Percentiles rank a stretch among this genome's conserved stretches.
Conservation (phyloP, 164 flowering plant species). For the Piper betle region DNA sequence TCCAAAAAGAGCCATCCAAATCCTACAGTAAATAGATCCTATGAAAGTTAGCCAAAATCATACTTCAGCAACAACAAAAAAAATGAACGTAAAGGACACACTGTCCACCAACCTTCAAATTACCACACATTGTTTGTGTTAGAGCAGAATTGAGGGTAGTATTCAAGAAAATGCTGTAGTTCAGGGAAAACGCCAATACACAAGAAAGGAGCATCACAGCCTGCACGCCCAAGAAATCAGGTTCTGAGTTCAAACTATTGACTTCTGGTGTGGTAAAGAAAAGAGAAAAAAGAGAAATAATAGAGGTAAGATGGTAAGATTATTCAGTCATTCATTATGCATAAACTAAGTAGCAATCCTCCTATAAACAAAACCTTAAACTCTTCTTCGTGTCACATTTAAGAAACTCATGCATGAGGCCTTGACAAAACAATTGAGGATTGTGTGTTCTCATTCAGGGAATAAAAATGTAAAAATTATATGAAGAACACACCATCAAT, state of each 20-base stretch:
- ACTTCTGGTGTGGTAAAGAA: no score
- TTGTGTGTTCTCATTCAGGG: no score
- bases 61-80: background rate
- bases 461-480: no score
- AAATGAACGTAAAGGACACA: background rate
- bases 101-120: conserved; percentile 47
- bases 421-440: no score
- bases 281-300: no score
- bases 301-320: no score
- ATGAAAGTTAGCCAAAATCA: background rate
- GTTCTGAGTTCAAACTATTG: background rate
- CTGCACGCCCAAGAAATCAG: conserved; percentile 27
- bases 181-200: conserved; percentile 67
- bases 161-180: conserved; percentile 62
- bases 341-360: no score
- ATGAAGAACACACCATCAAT: no score
- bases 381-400: no score
- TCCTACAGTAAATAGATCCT: conserved; percentile 88
- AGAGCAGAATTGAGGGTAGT: conserved; percentile 85
- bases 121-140: conserved; percentile 88
- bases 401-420: no score
- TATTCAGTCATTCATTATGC: no score
- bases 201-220: conserved; percentile 76
- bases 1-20: conserved; percentile 89
- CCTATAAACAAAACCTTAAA: no score